These are phyloP conservation scores for Phlebiopsis flavidoalba DNA, from an alignment of 768 basidiomycete genomes.

Conservation along the genomic window DNA sequence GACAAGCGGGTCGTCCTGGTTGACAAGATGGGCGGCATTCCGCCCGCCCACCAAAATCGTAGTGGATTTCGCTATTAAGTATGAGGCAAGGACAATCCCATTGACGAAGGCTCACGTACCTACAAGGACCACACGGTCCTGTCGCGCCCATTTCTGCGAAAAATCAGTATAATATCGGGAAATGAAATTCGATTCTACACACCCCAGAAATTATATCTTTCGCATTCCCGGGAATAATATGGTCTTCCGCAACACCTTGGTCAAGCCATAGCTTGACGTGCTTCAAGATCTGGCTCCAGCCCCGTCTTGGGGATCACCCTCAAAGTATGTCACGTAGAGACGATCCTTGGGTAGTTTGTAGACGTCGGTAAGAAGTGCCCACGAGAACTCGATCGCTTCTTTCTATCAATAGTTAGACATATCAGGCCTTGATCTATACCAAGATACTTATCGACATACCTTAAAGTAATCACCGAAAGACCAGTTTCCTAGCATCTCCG, in stretches of 20 bases:
- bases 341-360: constrained; percentile 86
- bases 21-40: constrained; percentile 89
- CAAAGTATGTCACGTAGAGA: constrained; percentile 96
- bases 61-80: constrained; percentile 80
- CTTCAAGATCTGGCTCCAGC: constrained; percentile 85
- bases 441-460: constrained; percentile 33
- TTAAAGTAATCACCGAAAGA: constrained; percentile 99
- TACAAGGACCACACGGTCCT: constrained; percentile 97
- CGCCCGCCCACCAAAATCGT: constrained; percentile 97
- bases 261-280: constrained; percentile 82
- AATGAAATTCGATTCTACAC: constrained; percentile 19
- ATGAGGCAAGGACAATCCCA: neutral
- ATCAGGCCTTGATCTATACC: neutral
- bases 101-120: constrained; percentile 33
- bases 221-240: constrained; percentile 88
- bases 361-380: constrained; percentile 89
- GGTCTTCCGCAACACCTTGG: constrained; percentile 85
- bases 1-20: constrained; percentile 94
- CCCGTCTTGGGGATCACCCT: constrained; percentile 83
- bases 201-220: constrained; percentile 99
- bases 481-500: constrained; percentile 99
- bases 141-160: constrained; percentile 92
- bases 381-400: constrained; percentile 90
- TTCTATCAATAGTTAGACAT: constrained; percentile 51
- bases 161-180: constrained; percentile 6